Conservation (phyloP, 192 early-diverging fungal species). For the Backusella mclennaniae region DNA sequence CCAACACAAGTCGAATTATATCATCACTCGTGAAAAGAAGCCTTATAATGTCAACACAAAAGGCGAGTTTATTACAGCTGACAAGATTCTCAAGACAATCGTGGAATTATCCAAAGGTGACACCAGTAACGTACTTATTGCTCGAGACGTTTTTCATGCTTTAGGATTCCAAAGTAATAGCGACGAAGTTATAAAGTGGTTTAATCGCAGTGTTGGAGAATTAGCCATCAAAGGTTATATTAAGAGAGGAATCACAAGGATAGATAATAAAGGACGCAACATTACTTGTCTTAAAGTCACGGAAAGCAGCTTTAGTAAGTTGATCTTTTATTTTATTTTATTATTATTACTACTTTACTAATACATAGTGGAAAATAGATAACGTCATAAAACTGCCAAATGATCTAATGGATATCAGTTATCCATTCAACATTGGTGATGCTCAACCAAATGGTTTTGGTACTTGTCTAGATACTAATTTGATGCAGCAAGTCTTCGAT, state of each 20-base stretch:
- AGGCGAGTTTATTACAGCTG: background rate
- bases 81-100: background rate
- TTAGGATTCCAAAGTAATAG: conserved; percentile 14
- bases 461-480: background rate
- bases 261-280: background rate
- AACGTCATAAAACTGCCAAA: background rate
- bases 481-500: background rate
- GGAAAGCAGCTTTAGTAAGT: background rate
- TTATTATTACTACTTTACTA: background rate
- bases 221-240: conserved; percentile 6
- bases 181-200: conserved; percentile 7
- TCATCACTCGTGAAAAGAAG: background rate
- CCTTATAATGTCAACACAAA: conserved; percentile 18
- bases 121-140: conserved; percentile 1
- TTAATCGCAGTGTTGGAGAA: conserved; percentile 12
- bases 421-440: background rate
- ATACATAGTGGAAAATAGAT: background rate
- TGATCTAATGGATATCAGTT: background rate
- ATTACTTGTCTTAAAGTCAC: conserved; percentile 9
- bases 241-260: background rate
- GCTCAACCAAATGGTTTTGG: background rate
- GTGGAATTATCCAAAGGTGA: background rate
- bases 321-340: background rate
- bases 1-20: background rate
- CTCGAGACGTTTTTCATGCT: conserved; percentile 1